Percentiles rank a stretch among this genome's conserved stretches.
These are phyloP conservation scores for Populus hybrid DNA, from an alignment of 441 rosid species.

Conservation along the genomic window DNA sequence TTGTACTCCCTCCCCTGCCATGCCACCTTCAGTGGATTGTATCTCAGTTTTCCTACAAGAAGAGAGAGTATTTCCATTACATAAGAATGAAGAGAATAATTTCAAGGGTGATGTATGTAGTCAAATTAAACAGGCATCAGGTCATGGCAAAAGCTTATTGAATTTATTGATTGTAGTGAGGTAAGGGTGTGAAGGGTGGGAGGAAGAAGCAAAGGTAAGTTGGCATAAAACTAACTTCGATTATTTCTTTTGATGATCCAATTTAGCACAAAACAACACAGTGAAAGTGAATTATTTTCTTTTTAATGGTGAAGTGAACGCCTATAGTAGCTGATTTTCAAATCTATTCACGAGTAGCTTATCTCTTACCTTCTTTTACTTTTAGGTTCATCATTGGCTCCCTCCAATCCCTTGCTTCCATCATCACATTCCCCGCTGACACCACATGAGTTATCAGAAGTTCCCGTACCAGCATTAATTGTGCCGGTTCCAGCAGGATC, in stretches of 20 bases:
- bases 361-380: slow-evolving; percentile 64
- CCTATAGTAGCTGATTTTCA: background rate
- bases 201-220: background rate
- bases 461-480: slow-evolving; percentile 31
- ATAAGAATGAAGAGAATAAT: slow-evolving; percentile 1
- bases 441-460: slow-evolving; percentile 64
- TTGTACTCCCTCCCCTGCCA: slow-evolving; percentile 34
- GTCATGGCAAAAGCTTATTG: background rate
- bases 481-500: slow-evolving; percentile 34
- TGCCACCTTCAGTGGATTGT: slow-evolving; percentile 51
- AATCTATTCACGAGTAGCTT: background rate
- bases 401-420: slow-evolving; percentile 48
- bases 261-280: background rate
- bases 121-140: background rate
- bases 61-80: slow-evolving; percentile 8
- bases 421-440: slow-evolving; percentile 61
- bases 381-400: slow-evolving; percentile 54
- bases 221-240: background rate
- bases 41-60: slow-evolving; percentile 54
- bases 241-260: background rate
- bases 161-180: background rate
- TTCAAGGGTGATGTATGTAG: background rate
- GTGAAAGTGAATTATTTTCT: background rate
- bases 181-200: background rate
- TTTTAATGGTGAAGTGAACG: background rate